Base-by-base conservation (phyloP, 805 yeast genomes). In the Hyphopichia homilentoma region DNA sequence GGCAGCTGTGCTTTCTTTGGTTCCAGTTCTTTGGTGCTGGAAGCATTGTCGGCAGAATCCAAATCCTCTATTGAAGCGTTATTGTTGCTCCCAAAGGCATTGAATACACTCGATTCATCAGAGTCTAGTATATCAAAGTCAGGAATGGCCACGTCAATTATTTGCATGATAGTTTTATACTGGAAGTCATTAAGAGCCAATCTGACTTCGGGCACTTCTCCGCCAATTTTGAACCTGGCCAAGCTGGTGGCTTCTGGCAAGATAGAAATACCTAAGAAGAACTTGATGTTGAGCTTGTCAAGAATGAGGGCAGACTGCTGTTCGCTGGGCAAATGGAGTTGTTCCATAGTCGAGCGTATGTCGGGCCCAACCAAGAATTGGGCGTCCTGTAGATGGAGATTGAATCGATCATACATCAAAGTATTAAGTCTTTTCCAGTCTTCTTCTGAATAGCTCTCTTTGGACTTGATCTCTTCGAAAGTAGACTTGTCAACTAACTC, bases 371-470 rank as follows among this genome's bases (percentile, higher is more conserved):
- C 80, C 34, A 93, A 62, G 21, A 90, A 74, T 52, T 90, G 96
- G 0, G 97, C 88, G 53, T 90, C 93, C 36, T 84, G 82, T 4
- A 93, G 65, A 34, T 69, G 73, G 23, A 94, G 62, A 34, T 77
- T 75, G 58, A 86, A 93, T 51, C 82, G 78, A 61, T 93, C 98
- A 57, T 87, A 93, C 93, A 93, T 84, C 46, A 87, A 71, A 8
- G 82, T 71, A 40, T 79, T 83, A 40, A 89, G 64, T 22, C 73
- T 68, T 13, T 77, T 73, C 84, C 95, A 90, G 47, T 90, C 96
- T 2, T 73, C 77, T 3, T 62, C 69, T 1, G 73, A 61, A 49
- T 81, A 82, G 38, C 60, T 61, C 5, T 69, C 67, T 49, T 84
- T 77, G 16, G 77, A 66, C 48, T 80, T 85, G 28, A 88, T 75